A percentile compares a stretch with the other conserved stretches of the same genome.
Evolutionary conservation across 441 rosid genomes (phyloP).

Genomic region (Capsella rubella): DNA sequence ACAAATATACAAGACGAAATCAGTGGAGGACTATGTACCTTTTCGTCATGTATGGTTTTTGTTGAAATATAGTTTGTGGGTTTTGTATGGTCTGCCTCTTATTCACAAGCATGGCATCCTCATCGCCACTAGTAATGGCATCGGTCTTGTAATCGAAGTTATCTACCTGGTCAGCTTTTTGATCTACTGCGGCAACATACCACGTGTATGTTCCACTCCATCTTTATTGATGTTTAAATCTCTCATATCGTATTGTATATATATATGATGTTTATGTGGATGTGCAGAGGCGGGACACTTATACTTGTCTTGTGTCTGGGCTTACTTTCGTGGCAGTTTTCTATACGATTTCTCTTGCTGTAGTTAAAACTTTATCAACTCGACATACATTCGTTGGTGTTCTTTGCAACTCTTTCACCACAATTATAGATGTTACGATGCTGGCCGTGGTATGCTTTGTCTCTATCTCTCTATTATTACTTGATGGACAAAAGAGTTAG

Average conservation of each 20-base stretch:
- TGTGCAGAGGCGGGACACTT: background rate
- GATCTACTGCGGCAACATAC: background rate
- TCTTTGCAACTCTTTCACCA: background rate
- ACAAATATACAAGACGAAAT: constrained; percentile 8
- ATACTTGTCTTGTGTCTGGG: no score
- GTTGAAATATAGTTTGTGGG: constrained; percentile 2
- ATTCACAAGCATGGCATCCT: constrained; percentile 14
- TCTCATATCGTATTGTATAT: no score
- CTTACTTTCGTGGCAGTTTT: no score
- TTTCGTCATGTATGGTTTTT: background rate
- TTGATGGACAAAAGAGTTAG: background rate
- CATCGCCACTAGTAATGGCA: constrained; percentile 17
- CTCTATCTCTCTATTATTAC: background rate
- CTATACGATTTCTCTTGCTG: no score
- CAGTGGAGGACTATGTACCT: background rate
- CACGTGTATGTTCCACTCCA: background rate
- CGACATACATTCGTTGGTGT: background rate
- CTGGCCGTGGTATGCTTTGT: background rate
- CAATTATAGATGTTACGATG: no score
- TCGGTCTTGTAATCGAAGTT: constrained; percentile 16
- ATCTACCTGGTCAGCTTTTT: background rate
- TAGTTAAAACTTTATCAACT: no score
- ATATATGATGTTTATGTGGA: background rate
- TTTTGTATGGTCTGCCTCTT: constrained; percentile 30
- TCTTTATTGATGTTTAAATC: background rate